These are phyloP conservation scores for Tulasnella sp. DNA, from an alignment of 768 basidiomycete genomes.

Conservation along the genomic window DNA sequence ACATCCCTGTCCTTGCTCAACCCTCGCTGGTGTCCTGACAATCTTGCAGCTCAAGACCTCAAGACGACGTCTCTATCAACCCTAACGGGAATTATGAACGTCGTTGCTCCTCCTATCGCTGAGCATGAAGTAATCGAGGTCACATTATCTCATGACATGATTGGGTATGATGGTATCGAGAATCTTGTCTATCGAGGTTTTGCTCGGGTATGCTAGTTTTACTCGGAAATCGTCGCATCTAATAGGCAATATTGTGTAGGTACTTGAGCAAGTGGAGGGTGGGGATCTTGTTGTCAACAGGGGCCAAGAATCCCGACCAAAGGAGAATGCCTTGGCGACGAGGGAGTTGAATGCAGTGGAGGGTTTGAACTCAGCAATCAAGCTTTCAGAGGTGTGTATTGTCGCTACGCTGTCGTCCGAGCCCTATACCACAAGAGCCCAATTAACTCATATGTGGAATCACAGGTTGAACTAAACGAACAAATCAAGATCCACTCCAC, in stretches of 20 bases:
- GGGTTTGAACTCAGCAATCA: slow-evolving; percentile 71
- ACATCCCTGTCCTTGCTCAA: neutral
- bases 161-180: slow-evolving; percentile 92
- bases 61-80: slow-evolving; percentile 80
- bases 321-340: slow-evolving; percentile 35
- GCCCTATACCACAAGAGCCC: neutral
- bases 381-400: slow-evolving; percentile 60
- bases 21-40: neutral
- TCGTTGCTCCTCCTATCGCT: slow-evolving; percentile 94
- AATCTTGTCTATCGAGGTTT: slow-evolving; percentile 84
- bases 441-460: neutral
- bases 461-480: slow-evolving; percentile 66
- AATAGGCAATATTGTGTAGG: slow-evolving; percentile 31
- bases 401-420: slow-evolving; percentile 17
- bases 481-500: slow-evolving; percentile 42
- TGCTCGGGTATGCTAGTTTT: slow-evolving; percentile 42
- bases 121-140: slow-evolving; percentile 97
- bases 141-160: slow-evolving; percentile 93
- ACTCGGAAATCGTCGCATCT: neutral
- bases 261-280: slow-evolving; percentile 91
- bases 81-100: slow-evolving; percentile 84
- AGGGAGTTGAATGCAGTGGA: slow-evolving; percentile 77
- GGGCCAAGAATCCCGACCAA: slow-evolving; percentile 64
- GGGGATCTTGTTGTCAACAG: slow-evolving; percentile 81
- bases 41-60: slow-evolving; percentile 70